Evolutionary conservation across 1,139 yeast species (phyloP).

Genomic region (Candida pseudocylindracea): DNA sequence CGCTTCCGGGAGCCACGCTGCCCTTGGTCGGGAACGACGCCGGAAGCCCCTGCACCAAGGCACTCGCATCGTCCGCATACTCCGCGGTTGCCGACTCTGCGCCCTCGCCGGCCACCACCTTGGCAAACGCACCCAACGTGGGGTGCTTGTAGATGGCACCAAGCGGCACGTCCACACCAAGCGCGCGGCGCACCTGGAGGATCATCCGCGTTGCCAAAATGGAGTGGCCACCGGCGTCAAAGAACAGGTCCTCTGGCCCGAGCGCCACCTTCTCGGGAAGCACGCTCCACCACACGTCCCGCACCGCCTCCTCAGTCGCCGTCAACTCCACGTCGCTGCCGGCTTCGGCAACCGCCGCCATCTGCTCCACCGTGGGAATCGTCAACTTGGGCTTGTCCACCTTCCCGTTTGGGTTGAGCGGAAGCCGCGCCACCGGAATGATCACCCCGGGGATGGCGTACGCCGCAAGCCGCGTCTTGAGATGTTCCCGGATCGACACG

Average conservation of each 20-base stretch:
- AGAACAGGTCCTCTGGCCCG: slow-evolving; percentile 69
- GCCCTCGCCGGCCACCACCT: slow-evolving; percentile 37
- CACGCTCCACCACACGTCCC: slow-evolving; percentile 68
- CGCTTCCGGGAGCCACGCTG: slow-evolving; percentile 10
- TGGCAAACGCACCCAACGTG: slow-evolving; percentile 59
- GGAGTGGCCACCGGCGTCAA: slow-evolving; percentile 95
- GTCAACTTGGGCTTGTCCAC: slow-evolving; percentile 95
- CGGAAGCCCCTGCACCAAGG: slow-evolving; percentile 24
- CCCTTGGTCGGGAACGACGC: slow-evolving; percentile 12
- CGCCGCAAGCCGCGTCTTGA: slow-evolving; percentile 75
- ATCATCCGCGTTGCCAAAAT: slow-evolving; percentile 95
- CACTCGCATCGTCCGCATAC: slow-evolving; percentile 58
- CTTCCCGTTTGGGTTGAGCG: slow-evolving; percentile 95
- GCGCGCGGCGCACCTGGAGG: slow-evolving; percentile 62
- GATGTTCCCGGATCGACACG: slow-evolving; percentile 33
- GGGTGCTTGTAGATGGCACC: slow-evolving; percentile 83
- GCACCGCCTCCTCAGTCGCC: slow-evolving; percentile 41
- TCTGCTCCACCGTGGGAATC: slow-evolving; percentile 78
- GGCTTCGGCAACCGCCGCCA: slow-evolving; percentile 41
- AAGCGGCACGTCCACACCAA: slow-evolving; percentile 65
- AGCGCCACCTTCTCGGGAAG: slow-evolving; percentile 72
- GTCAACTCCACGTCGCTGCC: slow-evolving; percentile 9
- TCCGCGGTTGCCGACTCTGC: slow-evolving; percentile 18
- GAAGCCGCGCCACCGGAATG: slow-evolving; percentile 69
- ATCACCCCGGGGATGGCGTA: slow-evolving; percentile 88